phyloP scores from a whole-genome alignment of 768 basidiomycete species.

The Calvatia gigantea region DNA sequence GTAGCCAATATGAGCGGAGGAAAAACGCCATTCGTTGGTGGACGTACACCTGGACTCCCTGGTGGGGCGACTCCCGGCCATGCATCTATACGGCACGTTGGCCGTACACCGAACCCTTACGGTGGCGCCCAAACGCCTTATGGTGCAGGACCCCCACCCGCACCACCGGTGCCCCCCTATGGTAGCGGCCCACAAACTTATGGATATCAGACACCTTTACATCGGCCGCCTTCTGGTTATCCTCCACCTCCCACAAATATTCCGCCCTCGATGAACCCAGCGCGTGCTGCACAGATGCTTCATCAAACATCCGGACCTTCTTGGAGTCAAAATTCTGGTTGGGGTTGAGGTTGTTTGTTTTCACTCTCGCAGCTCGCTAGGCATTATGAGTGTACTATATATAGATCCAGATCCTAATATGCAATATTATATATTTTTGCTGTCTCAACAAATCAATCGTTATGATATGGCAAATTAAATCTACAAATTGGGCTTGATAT shows the following conservation, averaged over 20 bases:
- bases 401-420: slow-evolving; percentile 11
- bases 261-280: slow-evolving; percentile 64
- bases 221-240: slow-evolving; percentile 34
- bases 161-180: slow-evolving; percentile 24
- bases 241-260: slow-evolving; percentile 27
- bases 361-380: background rate
- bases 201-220: slow-evolving; percentile 50
- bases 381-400: slow-evolving; percentile 8
- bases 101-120: slow-evolving; percentile 81
- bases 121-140: slow-evolving; percentile 47
- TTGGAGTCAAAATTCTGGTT: slow-evolving; percentile 21
- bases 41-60: slow-evolving; percentile 74
- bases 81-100: slow-evolving; percentile 68
- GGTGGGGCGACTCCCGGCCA: slow-evolving; percentile 81
- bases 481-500: slow-evolving; percentile 52
- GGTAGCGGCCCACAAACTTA: slow-evolving; percentile 29
- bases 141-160: slow-evolving; percentile 22
- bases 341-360: slow-evolving; percentile 16
- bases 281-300: slow-evolving; percentile 63
- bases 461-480: background rate
- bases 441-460: background rate
- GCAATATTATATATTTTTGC: slow-evolving; percentile 3
- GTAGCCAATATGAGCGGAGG: slow-evolving; percentile 51
- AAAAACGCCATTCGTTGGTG: slow-evolving; percentile 77
- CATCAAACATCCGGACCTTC: slow-evolving; percentile 33